Evolutionary conservation across 208 protist genomes (phyloP).

Genomic region (Acanthamoeba lenticulata): DNA sequence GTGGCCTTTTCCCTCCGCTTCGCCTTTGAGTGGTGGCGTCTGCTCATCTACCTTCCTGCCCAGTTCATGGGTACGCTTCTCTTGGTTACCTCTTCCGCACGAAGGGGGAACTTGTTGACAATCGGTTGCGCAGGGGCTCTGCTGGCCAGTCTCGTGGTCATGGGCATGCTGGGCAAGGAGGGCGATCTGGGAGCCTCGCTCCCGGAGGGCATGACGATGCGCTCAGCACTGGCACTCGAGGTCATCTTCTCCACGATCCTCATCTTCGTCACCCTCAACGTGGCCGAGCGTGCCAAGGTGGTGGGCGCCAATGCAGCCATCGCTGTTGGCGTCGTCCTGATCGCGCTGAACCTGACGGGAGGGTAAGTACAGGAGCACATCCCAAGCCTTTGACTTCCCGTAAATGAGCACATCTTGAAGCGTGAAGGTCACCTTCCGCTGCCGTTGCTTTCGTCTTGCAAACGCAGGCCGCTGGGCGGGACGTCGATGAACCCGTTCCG

Average conservation of each 20-base stretch:
- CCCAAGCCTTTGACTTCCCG: no score
- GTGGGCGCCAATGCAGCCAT: conserved; percentile 2
- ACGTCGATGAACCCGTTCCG: conserved; percentile 24
- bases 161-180: background rate
- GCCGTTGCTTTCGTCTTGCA: background rate
- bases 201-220: background rate
- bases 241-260: background rate
- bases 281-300: conserved; percentile 3
- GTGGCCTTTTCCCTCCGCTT: background rate
- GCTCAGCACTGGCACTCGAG: background rate
- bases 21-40: background rate
- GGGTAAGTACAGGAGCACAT: no score
- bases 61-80: background rate
- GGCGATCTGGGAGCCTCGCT: background rate
- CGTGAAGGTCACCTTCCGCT: background rate
- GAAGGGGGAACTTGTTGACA: background rate
- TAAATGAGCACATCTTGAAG: no score
- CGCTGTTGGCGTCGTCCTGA: background rate
- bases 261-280: background rate
- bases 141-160: background rate
- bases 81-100: background rate
- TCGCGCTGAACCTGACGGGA: background rate
- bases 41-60: background rate
- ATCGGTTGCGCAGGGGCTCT: background rate
- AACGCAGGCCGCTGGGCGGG: background rate